Evolutionary conservation across 78 protist genomes (phyloP), one percentile per base, ranked within the genome.

Genomic region (Tieghemostelium lacteum): DNA sequence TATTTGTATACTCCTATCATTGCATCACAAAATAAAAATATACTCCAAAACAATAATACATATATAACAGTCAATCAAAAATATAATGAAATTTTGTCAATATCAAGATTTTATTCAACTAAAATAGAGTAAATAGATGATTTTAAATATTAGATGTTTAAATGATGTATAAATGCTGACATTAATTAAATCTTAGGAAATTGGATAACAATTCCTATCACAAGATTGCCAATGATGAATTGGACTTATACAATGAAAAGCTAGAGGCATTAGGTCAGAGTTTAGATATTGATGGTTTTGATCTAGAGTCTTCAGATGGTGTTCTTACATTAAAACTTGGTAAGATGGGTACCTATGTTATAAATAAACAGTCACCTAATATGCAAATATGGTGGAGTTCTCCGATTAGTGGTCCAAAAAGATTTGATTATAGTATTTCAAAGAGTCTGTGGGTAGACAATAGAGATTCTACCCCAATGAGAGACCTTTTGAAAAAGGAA

Each of bases 301-400:
- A 83, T 58, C 10, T 83, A 19, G 89, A 83, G 33, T 31, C 66
- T 26, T 22, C 66, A n/a, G 93, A 73, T 54, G 93, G 93, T n/a
- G 86, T 87, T 33, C 75, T 87, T 34, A 69, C 78, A 65, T 14
- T 87, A 17, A 75, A 65, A 22, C 10, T 66, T 2, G 93, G 87
- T 20, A 22, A 5, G 4, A 20, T 26, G 2, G 97, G 96, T 5
- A 92, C 96, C 2, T 95, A 72, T 61, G 97, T 97, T 37, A 74
- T 97, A 58, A 97, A 97, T 88, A 89, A 94, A 49, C 98, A 97
- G 62, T 86, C 97, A 20, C 98, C 98, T 28, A 97, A 95, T 55
- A 39, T 54, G 3, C 96, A 97, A 75, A 93, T 97, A 33, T 97
- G 98, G 98, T 70, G 95, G 66, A 87, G 95, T 14, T 97, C 98